Base-by-base conservation (phyloP, 805 yeast genomes). In the Metschnikowia santaceciliae region DNA sequence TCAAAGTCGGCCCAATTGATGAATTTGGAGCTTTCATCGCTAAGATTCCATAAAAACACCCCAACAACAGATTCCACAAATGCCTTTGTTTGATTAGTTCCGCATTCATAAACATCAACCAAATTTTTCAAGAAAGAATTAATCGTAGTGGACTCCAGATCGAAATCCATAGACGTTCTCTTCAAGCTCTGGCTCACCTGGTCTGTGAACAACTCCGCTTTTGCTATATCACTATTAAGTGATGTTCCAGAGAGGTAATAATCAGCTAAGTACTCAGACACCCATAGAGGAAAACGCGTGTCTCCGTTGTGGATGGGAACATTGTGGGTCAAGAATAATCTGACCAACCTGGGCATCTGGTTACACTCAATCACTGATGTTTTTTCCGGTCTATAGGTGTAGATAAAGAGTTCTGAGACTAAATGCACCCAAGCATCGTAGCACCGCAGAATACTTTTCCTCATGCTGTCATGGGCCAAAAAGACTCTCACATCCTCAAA, bases 51-150 rank as follows among this genome's bases (percentile, higher is more conserved):
- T 30, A 63, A 66, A 50, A 64, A 56, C 1, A 75, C 71, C 1
- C 82, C 81, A 7, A 75, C 38, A 5, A 75, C 59, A 3, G 72
- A 53, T 37, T 79, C 80, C 40, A 75, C 64, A 19, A 53, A 53
- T 2, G 58, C 56, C 6, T 36, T 34, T 6, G 40, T 32, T 6
- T 46, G 48, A 19, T 46, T 42, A 13, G 32, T 14, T 20, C 58
- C 54, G 1, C 46, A 33, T 1, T 57, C 52, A 11, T 61, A 48
- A 8, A 53, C 49, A 0, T 55, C 49, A 0, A 65, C 20, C 33
- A 78, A n/a, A 15, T 34, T n/a, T 3, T 23, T 10, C 19, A 56
- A 17, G 17, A 56, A 35, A 23, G 23, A 46, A 20, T 49, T 46
- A 43, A 58, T 47, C 2, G 51, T 36, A 15, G 42, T 38, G 26